phyloP scores from a whole-genome alignment of 1,284 basidiomycete genomes.

The Rhodofomes roseus region DNA sequence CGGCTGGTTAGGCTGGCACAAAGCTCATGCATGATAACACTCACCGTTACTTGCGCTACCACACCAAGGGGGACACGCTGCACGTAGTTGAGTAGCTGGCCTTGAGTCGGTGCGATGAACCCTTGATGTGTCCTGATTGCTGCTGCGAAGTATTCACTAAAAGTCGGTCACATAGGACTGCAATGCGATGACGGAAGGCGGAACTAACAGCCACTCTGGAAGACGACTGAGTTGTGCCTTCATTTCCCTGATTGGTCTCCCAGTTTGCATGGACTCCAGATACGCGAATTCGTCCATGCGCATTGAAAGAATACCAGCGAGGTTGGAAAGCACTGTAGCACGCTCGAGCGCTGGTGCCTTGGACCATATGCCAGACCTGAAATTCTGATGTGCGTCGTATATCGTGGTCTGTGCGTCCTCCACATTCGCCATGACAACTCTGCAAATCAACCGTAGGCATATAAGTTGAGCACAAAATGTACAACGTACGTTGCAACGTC shows the following conservation, averaged over 20 bases:
- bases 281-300: constrained; percentile 55
- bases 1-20: not conserved
- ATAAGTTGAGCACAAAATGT: not conserved
- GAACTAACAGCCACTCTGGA: constrained; percentile 76
- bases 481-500: constrained; percentile 51
- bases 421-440: constrained; percentile 38
- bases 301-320: constrained; percentile 59
- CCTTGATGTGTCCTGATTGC: constrained; percentile 65
- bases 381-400: constrained; percentile 50
- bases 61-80: constrained; percentile 78
- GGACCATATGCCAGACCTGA: constrained; percentile 70
- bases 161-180: constrained; percentile 7
- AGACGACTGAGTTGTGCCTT: constrained; percentile 66
- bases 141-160: constrained; percentile 73
- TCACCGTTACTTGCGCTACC: constrained; percentile 77
- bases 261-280: constrained; percentile 74
- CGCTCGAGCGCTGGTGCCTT: constrained; percentile 51
- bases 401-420: constrained; percentile 53
- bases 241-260: constrained; percentile 77
- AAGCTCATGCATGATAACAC: constrained; percentile 6
- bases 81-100: constrained; percentile 74
- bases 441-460: constrained; percentile 18
- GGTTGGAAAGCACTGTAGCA: constrained; percentile 58
- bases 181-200: not conserved
- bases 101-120: constrained; percentile 75